A percentile compares a stretch with the other conserved stretches of the same genome.
These are phyloP conservation scores for Rusavskia elegans DNA, from an alignment of 495 filamentous ascomycete genomes.

Conservation along the genomic window DNA sequence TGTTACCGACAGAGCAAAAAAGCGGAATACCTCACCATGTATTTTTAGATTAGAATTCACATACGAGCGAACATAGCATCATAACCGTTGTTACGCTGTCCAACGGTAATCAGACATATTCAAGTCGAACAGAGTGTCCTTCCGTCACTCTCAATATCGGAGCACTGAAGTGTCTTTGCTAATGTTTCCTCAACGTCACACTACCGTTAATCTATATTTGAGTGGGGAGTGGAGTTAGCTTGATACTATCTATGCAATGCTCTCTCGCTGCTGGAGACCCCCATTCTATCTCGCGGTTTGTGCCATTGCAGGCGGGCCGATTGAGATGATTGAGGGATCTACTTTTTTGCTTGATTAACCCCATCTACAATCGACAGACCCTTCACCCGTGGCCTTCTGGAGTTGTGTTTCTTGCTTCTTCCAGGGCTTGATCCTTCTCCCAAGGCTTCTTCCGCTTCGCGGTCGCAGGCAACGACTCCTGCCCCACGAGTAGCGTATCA, in stretches of 20 bases:
- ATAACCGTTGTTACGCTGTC: no score
- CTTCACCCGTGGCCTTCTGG: background rate
- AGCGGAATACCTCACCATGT: background rate
- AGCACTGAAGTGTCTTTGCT: no score
- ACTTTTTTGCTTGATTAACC: no score
- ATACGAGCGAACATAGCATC: background rate
- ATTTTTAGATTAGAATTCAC: background rate
- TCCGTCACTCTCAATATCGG: no score
- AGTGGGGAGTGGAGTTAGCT: no score
- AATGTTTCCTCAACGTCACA: no score
- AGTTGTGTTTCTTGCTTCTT: background rate
- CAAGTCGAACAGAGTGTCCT: background rate
- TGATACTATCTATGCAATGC: no score
- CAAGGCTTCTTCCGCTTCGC: conserved; percentile 60
- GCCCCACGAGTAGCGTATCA: conserved; percentile 55
- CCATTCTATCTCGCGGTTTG: no score
- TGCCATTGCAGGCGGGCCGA: no score
- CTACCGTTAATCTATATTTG: no score
- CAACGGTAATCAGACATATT: background rate
- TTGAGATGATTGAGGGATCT: no score
- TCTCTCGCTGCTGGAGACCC: no score
- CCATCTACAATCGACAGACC: background rate
- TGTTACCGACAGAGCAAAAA: background rate
- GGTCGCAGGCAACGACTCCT: conserved; percentile 35
- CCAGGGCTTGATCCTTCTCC: conserved; percentile 37